phyloP scores from a whole-genome alignment of 345 rosid genomes.

The Ceriops decandra region DNA sequence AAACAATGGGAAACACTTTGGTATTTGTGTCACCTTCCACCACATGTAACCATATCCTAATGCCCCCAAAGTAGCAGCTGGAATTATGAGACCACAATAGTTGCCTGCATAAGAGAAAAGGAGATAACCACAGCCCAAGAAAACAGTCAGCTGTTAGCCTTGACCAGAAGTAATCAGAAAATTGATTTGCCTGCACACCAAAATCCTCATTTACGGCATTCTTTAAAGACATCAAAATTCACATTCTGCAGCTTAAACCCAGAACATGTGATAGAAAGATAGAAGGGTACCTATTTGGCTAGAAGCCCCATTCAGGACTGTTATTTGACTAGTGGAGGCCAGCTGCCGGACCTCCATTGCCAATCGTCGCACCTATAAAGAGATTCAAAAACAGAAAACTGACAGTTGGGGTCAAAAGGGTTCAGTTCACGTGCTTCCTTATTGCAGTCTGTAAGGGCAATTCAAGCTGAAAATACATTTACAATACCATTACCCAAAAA shows the following conservation, averaged over 20 bases:
- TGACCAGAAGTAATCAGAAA: neutral
- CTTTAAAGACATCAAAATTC: neutral
- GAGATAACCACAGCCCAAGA: neutral
- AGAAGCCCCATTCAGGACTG: slow-evolving; percentile 69
- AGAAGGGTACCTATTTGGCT: slow-evolving; percentile 38
- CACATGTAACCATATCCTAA: slow-evolving; percentile 98
- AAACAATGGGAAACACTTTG: neutral
- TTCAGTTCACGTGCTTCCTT: neutral
- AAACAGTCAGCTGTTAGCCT: neutral
- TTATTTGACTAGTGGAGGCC: slow-evolving; percentile 63
- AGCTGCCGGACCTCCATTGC: slow-evolving; percentile 62
- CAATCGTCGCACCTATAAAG: slow-evolving; percentile 54
- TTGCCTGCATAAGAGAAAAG: slow-evolving; percentile 42
- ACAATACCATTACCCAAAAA: neutral
- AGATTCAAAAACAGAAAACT: slow-evolving; percentile 3
- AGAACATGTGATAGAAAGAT: neutral
- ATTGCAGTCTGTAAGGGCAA: neutral
- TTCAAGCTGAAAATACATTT: neutral
- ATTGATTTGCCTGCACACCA: neutral
- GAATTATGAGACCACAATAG: slow-evolving; percentile 49
- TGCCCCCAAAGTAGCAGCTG: slow-evolving; percentile 80
- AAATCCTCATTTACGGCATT: neutral
- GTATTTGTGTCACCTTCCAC: slow-evolving; percentile 70
- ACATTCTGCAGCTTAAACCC: too few species aligned
- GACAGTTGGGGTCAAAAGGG: neutral